Evolutionary conservation across 257 asterid genomes (phyloP).

Genomic region (Gentiana dahurica): DNA sequence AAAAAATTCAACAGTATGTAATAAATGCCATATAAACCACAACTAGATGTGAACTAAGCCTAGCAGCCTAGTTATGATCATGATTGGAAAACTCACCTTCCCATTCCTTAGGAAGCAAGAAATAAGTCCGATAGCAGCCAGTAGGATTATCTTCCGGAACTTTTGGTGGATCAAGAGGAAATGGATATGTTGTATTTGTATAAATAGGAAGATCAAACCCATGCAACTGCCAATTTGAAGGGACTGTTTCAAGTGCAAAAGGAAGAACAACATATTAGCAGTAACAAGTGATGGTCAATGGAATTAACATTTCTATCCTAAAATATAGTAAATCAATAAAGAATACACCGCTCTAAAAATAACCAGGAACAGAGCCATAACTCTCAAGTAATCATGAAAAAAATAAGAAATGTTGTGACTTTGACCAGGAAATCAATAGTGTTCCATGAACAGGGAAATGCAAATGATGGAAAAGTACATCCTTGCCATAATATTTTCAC

Average conservation of each 20-base stretch:
- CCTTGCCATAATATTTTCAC: too few relatives aligned
- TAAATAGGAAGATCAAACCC: conserved; percentile 90
- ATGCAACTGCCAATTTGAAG: conserved; percentile 99
- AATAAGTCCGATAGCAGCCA: conserved; percentile 88
- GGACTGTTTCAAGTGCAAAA: conserved; percentile 53
- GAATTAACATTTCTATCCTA: neutral
- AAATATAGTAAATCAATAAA: neutral
- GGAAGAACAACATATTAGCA: conserved; percentile 15
- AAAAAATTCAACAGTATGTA: too few relatives aligned
- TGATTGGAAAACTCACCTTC: conserved; percentile 49
- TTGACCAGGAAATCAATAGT: too few relatives aligned
- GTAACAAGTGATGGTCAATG: neutral
- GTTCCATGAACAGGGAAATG: too few relatives aligned
- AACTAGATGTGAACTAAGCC: too few relatives aligned
- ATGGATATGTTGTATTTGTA: conserved; percentile 72
- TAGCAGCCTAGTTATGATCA: neutral
- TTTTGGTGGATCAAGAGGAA: conserved; percentile 82
- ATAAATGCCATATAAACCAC: too few relatives aligned
- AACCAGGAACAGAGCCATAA: too few relatives aligned
- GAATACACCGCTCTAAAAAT: neutral
- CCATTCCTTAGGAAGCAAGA: conserved; percentile 87
- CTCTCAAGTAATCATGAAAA: too few relatives aligned
- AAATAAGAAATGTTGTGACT: too few relatives aligned
- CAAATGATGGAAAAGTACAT: too few relatives aligned
- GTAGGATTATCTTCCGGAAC: conserved; percentile 96